Conservation (phyloP, 2,329 filamentous ascomycete genomes). For the Monilinia aucupariae region DNA sequence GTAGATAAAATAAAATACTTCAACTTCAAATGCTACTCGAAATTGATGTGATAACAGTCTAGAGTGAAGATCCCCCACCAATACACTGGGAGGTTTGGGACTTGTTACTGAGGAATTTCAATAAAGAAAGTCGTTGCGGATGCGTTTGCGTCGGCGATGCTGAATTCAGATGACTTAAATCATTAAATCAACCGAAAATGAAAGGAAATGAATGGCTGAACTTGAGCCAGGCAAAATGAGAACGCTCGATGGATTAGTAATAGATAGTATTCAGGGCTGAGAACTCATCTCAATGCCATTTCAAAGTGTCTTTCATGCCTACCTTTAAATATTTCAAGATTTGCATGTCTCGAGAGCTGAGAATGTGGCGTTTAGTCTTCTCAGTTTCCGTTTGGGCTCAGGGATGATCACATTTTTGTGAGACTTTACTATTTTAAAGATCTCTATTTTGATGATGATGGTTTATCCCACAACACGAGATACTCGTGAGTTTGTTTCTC, state of each 20-base stretch:
- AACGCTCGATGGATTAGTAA: not conserved
- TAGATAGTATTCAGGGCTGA: not conserved
- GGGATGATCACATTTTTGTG: not conserved
- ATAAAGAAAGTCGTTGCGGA: conserved; percentile 1
- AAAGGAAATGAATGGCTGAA: not conserved
- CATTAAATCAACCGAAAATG: conserved; percentile 5
- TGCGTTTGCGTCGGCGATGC: not conserved
- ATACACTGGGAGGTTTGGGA: not conserved
- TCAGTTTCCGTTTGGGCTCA: not conserved
- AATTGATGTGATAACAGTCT: not conserved
- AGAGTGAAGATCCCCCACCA: not conserved
- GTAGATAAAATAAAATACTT: not conserved
- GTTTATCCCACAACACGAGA: not conserved
- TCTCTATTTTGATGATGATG: not conserved
- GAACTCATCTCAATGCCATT: not conserved
- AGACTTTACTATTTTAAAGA: not conserved
- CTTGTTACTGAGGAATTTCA: not conserved
- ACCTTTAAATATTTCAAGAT: not conserved
- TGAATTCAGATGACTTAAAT: not conserved
- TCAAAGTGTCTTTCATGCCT: not conserved
- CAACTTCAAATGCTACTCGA: not conserved
- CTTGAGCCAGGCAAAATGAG: not conserved
- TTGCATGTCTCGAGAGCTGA: not conserved
- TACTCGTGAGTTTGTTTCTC: not conserved
- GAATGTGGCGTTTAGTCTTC: conserved; percentile 10